Percentiles rank a stretch among this genome's conserved stretches.
These are phyloP conservation scores for Sergeia podlipaevii DNA, from an alignment of 208 protist genomes.

Conservation along the genomic window DNA sequence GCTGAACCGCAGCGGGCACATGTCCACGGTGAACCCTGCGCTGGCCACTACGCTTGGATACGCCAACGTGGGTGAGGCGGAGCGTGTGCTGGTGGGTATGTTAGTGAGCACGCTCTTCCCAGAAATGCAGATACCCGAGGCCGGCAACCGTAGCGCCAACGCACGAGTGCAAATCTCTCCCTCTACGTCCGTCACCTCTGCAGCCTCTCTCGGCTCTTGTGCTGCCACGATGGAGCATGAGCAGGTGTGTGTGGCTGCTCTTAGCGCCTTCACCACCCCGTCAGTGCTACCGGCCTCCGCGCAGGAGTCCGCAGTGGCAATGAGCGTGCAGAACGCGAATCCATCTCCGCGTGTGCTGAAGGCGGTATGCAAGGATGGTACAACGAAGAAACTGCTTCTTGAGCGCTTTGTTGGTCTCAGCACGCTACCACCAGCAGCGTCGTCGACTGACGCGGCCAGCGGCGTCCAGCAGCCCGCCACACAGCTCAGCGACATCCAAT, in stretches of 20 bases:
- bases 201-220: no score
- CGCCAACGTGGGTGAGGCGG: not conserved
- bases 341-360: not conserved
- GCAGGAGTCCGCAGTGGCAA: not conserved
- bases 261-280: not conserved
- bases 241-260: no score
- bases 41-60: constrained; percentile 11
- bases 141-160: no score
- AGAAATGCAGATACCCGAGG: not conserved
- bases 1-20: not conserved
- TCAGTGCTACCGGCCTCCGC: not conserved
- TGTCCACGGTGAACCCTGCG: not conserved
- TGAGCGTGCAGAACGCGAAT: not conserved
- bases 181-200: no score
- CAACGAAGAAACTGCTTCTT: not conserved
- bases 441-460: no score
- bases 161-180: not conserved
- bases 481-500: not conserved
- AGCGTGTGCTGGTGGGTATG: not conserved
- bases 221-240: no score
- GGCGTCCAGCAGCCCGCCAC: not conserved
- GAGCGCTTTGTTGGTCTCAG: not conserved
- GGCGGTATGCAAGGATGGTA: not conserved
- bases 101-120: not conserved
- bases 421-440: not conserved